Conservation (phyloP, 2,329 filamentous ascomycete genomes). For the Pseudopithomyces chartarum region DNA sequence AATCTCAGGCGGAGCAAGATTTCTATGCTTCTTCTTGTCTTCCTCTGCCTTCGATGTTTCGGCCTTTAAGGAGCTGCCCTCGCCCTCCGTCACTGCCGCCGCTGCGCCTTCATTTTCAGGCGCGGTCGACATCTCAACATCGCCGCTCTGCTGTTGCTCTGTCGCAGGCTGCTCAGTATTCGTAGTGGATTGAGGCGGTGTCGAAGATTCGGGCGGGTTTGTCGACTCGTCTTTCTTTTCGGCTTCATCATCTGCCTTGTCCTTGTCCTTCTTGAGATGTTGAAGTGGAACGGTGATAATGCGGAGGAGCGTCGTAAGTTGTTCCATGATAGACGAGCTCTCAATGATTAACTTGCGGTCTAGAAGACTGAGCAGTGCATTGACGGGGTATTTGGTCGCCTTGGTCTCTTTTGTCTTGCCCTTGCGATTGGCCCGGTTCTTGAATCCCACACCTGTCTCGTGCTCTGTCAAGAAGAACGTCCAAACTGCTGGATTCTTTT, state of each 20-base stretch:
- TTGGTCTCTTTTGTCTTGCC: conserved; percentile 86
- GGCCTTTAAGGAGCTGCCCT: conserved; percentile 34
- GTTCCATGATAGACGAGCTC: conserved; percentile 95
- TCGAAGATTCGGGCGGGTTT: conserved; percentile 19
- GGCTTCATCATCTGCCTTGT: conserved; percentile 58
- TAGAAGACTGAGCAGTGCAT: conserved; percentile 83
- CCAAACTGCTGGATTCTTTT: conserved; percentile 83
- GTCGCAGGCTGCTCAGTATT: conserved; percentile 15
- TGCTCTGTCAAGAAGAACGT: conserved; percentile 95
- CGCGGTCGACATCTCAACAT: conserved; percentile 42
- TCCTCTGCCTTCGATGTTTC: conserved; percentile 49
- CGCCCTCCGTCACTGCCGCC: conserved; percentile 15
- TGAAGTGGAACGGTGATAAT: conserved; percentile 87
- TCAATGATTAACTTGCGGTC: conserved; percentile 97
- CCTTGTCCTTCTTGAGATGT: conserved; percentile 76
- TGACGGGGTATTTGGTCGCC: conserved; percentile 86
- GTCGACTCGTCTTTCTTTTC: conserved; percentile 43
- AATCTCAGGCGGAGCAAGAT: conserved; percentile 79
- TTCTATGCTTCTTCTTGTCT: conserved; percentile 66
- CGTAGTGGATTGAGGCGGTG: conserved; percentile 23
- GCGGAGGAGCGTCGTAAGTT: conserved; percentile 83
- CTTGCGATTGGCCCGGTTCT: conserved; percentile 77
- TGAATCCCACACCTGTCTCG: conserved; percentile 77
- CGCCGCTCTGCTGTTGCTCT: conserved; percentile 18
- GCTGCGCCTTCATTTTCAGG: conserved; percentile 29